Percentiles rank a stretch among this genome's conserved stretches.
Evolutionary conservation across 108 stramenopile species (phyloP).

Genomic region (Parietichytrium sp.): DNA sequence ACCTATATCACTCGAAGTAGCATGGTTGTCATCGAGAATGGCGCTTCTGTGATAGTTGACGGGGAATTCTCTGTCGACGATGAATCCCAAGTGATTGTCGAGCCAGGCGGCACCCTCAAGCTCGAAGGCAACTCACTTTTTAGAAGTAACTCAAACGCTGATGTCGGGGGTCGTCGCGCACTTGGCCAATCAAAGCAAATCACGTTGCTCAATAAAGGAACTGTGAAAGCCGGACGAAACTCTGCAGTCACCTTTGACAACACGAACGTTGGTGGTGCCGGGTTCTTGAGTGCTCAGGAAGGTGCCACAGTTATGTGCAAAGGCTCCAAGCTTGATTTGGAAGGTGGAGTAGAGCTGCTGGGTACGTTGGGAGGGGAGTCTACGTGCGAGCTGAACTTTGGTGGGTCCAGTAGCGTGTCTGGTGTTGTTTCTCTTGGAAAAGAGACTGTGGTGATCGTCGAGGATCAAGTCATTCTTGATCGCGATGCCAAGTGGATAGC

Average conservation of each 20-base stretch:
- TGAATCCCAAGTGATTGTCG: neutral
- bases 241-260: neutral
- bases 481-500: slow-evolving; percentile 11
- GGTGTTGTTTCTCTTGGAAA: neutral
- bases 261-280: neutral
- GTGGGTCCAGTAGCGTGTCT: neutral
- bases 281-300: neutral
- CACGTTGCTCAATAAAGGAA: neutral
- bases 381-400: neutral
- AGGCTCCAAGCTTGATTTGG: neutral
- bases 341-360: neutral
- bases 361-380: neutral
- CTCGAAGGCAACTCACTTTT: neutral
- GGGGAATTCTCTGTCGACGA: slow-evolving; percentile 4
- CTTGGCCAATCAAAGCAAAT: too few relatives aligned
- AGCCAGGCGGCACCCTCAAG: neutral
- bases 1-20: neutral
- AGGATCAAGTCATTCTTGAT: neutral
- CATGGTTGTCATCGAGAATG: neutral
- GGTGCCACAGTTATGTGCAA: neutral
- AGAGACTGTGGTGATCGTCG: neutral
- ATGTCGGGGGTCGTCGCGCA: too few relatives aligned
- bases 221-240: neutral
- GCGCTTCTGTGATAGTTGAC: neutral
- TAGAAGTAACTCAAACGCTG: too few relatives aligned